Evolutionary conservation across 1,284 basidiomycete species (phyloP).

Genomic region (Cryptococcus sp.): DNA sequence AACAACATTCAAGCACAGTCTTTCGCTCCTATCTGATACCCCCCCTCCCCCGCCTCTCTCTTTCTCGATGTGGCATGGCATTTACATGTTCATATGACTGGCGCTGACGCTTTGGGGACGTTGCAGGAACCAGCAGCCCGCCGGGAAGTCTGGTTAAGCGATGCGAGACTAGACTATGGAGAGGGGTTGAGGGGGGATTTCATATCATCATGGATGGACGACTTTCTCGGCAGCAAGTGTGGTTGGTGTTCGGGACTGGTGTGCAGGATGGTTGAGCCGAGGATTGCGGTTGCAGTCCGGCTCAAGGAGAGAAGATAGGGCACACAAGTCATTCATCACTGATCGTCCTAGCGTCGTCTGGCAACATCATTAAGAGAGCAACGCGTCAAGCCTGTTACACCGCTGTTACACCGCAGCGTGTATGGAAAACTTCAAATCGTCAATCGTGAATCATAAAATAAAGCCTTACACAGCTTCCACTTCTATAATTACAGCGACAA

Average conservation of each 20-base stretch:
- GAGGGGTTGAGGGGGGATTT: conserved; percentile 3
- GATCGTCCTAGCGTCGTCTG: not conserved
- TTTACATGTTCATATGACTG: not conserved
- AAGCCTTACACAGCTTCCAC: too few relatives aligned
- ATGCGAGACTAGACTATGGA: conserved; percentile 4
- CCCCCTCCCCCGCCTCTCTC: conserved; percentile 17
- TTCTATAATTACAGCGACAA: conserved; percentile 17
- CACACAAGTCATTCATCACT: not conserved
- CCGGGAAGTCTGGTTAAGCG: conserved; percentile 49
- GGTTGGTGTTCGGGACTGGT: not conserved
- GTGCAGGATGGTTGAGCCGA: too few relatives aligned
- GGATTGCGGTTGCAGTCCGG: too few relatives aligned
- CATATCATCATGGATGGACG: conserved; percentile 11
- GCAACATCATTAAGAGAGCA: not conserved
- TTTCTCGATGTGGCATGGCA: conserved; percentile 3
- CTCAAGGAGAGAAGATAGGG: too few relatives aligned
- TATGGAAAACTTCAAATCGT: not conserved
- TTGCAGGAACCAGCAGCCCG: conserved; percentile 48
- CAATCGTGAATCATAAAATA: not conserved
- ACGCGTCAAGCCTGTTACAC: not conserved
- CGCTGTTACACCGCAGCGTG: too few relatives aligned
- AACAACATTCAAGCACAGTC: conserved; percentile 65
- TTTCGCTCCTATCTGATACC: conserved; percentile 88
- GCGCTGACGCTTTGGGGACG: conserved; percentile 11
- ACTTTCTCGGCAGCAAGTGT: conserved; percentile 1